A percentile compares a stretch with the other conserved stretches of the same genome.
phyloP scores from a whole-genome alignment of 2,329 filamentous ascomycete genomes.

The Cladophialophora immunda region DNA sequence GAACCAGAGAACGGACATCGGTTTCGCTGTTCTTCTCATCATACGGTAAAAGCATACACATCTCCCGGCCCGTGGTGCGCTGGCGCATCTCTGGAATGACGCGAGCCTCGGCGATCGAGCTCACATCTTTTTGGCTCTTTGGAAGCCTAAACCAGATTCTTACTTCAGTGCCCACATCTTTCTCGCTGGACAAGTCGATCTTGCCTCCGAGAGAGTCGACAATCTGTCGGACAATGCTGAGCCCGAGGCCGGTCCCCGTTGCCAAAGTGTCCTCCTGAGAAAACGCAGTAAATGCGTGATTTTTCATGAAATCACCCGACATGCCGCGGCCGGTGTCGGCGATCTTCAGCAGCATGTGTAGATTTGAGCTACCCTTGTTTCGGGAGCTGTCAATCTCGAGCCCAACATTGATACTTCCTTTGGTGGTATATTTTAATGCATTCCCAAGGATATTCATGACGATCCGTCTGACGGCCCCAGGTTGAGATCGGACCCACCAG shows the following conservation, averaged over 20 bases:
- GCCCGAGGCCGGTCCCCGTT: slow-evolving; percentile 61
- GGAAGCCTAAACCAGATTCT: slow-evolving; percentile 41
- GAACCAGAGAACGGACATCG: slow-evolving; percentile 5
- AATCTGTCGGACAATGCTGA: slow-evolving; percentile 71
- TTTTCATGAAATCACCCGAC: slow-evolving; percentile 67
- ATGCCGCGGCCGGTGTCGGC: slow-evolving; percentile 74
- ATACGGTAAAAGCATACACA: slow-evolving; percentile 31
- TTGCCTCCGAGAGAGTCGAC: slow-evolving; percentile 67
- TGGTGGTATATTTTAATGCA: slow-evolving; percentile 68
- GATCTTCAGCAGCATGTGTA: slow-evolving; percentile 56
- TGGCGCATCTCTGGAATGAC: slow-evolving; percentile 29
- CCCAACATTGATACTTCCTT: slow-evolving; percentile 60
- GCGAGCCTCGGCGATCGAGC: slow-evolving; percentile 11
- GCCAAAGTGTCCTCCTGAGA: slow-evolving; percentile 69
- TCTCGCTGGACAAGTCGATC: slow-evolving; percentile 65
- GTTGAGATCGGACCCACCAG: slow-evolving; percentile 65
- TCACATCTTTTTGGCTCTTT: slow-evolving; percentile 13
- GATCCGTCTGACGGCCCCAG: slow-evolving; percentile 63
- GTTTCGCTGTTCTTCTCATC: background rate
- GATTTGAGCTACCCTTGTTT: slow-evolving; percentile 44
- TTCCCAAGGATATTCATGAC: slow-evolving; percentile 72
- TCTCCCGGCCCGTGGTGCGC: slow-evolving; percentile 26
- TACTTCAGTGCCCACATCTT: slow-evolving; percentile 64
- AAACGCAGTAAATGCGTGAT: slow-evolving; percentile 66
- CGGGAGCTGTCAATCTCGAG: slow-evolving; percentile 47